Evolutionary conservation across 2,329 filamentous ascomycete species (phyloP).

Genomic region (Scedosporium aurantiacum): DNA sequence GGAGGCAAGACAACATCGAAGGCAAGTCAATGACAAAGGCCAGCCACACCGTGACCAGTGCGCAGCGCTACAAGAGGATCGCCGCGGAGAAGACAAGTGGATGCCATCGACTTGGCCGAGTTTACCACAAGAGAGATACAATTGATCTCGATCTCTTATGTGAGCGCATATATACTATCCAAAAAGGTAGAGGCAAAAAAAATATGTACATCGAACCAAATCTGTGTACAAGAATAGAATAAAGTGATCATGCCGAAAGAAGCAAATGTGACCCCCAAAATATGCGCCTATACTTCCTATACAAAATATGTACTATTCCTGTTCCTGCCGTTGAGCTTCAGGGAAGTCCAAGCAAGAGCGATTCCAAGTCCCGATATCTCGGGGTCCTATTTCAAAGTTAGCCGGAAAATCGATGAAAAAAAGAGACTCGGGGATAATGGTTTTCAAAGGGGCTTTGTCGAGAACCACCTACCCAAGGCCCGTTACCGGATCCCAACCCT

Average conservation of each 20-base stretch:
- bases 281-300: neutral
- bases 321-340: neutral
- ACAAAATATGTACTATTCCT: neutral
- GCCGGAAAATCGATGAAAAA: neutral
- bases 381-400: conserved; percentile 9
- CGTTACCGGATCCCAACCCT: conserved; percentile 18
- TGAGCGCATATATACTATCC: neutral
- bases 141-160: neutral
- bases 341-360: conserved; percentile 11
- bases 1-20: too few species aligned
- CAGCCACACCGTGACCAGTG: too few species aligned
- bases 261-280: neutral
- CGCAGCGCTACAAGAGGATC: too few species aligned
- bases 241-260: neutral
- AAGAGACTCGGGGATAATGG: neutral
- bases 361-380: conserved; percentile 11
- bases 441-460: neutral
- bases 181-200: neutral
- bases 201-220: neutral
- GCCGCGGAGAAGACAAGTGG: neutral
- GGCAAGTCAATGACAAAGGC: too few species aligned
- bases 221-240: neutral
- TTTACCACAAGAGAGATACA: neutral
- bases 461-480: conserved; percentile 12
- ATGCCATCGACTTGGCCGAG: too few species aligned